These are phyloP conservation scores for Venturiaceae sp. DNA, from an alignment of 2,329 filamentous ascomycete genomes.

Conservation along the genomic window DNA sequence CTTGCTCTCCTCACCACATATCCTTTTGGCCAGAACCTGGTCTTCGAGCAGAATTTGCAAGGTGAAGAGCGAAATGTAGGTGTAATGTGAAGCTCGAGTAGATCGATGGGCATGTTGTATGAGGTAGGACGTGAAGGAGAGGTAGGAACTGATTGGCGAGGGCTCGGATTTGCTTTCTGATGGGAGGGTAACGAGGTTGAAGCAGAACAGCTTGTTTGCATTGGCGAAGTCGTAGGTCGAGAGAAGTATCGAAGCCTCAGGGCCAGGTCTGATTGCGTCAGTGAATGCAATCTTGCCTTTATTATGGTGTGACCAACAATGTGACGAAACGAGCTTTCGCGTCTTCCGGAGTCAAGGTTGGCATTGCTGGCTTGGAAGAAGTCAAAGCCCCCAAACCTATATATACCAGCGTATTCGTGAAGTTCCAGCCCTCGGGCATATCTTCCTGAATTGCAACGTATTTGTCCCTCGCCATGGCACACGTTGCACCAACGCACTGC, in stretches of 20 bases:
- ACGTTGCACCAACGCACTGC: constrained; percentile 63
- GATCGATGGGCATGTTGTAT: constrained; percentile 89
- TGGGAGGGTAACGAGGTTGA: constrained; percentile 61
- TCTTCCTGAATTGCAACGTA: constrained; percentile 88
- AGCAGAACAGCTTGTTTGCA: constrained; percentile 91
- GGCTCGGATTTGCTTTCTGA: constrained; percentile 55
- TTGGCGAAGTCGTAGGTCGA: constrained; percentile 89
- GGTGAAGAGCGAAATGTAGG: constrained; percentile 75
- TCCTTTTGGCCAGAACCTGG: constrained; percentile 65
- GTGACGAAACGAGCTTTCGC: constrained; percentile 72
- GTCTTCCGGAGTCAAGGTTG: constrained; percentile 63
- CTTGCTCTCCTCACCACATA: constrained; percentile 73
- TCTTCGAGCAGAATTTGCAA: constrained; percentile 84
- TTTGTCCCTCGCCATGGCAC: constrained; percentile 55
- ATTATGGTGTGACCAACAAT: constrained; percentile 47
- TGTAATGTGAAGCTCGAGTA: constrained; percentile 66
- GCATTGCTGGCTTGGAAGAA: constrained; percentile 45
- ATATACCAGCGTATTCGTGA: constrained; percentile 71
- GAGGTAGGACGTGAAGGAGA: constrained; percentile 87
- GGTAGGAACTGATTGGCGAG: constrained; percentile 67
- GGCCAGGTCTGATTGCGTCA: constrained; percentile 53
- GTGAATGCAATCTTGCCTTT: background rate
- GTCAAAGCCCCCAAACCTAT: constrained; percentile 73
- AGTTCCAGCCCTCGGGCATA: constrained; percentile 77
- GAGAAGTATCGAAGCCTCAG: constrained; percentile 70